Conservation (phyloP, 1,139 yeast genomes). For the Nakaseomyces nivariensis region DNA sequence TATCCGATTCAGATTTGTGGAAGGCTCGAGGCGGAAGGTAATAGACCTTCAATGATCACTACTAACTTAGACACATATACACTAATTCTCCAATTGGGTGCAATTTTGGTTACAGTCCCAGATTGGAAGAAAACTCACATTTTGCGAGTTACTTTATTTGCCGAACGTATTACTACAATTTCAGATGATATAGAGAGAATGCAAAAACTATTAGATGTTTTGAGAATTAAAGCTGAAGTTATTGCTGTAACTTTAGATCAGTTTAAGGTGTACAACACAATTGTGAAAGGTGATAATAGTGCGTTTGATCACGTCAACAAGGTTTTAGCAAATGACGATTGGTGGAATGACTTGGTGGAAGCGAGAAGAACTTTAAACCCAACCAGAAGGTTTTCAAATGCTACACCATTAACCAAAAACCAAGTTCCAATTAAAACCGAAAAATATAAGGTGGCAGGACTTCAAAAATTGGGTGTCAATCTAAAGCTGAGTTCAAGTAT, state of each 20-base stretch:
- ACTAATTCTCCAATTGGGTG: constrained; percentile 82
- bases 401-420: constrained; percentile 12
- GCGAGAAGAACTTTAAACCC: constrained; percentile 39
- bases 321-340: constrained; percentile 35
- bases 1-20: constrained; percentile 97
- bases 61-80: constrained; percentile 95
- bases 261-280: constrained; percentile 59
- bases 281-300: constrained; percentile 52
- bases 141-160: constrained; percentile 79
- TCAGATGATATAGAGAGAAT: constrained; percentile 60
- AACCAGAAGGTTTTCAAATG: constrained; percentile 22
- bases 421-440: constrained; percentile 12
- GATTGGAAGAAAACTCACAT: constrained; percentile 74
- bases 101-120: constrained; percentile 83
- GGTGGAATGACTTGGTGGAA: constrained; percentile 60
- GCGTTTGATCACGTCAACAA: constrained; percentile 29
- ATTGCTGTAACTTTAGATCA: constrained; percentile 61
- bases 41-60: constrained; percentile 46
- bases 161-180: constrained; percentile 62
- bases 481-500: constrained; percentile 60
- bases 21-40: constrained; percentile 53
- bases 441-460: constrained; percentile 43
- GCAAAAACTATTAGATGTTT: constrained; percentile 49
- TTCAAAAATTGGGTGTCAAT: constrained; percentile 66
- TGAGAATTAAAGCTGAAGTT: constrained; percentile 74